Evolutionary conservation across 331 rosid genomes (phyloP), one percentile per base, ranked within the genome.

Genomic region (Saraca asoca): DNA sequence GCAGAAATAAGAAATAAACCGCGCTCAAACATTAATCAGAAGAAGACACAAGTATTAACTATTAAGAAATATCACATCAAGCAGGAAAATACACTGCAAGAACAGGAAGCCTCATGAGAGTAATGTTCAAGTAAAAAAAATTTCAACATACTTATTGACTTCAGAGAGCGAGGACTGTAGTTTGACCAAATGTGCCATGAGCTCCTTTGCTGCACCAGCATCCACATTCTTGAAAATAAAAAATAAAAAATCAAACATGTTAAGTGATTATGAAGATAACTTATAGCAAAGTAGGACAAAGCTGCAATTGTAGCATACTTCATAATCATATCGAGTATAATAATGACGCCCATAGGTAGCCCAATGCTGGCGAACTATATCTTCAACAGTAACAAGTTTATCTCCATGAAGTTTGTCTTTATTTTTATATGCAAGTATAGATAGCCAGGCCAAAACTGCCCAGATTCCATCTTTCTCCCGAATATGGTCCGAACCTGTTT

Each of bases 391-490:
- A 50, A 94, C 92, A 74, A 94, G 96, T 75, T 86, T 94, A 53
- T 78, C 79, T 35, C 82, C 88, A 48, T 74, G 82, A 72, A 94
- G 86, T 52, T 83, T 83, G 61, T 80, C 92, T 85, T 88, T 94
- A 68, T 94, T 94, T 84, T 90, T 94, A 38, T 75, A 57, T 55
- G 97, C 97, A 14, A 90, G 85, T 58, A 90, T 88, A 43, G 99
- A 86, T 17, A 90, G 77, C 99, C 97, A 94, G 74, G 97, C 99
- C 87, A 90, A 79, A 69, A 94, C 99, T 46, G 99, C 97, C 99
- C 97, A 88, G 79, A 94, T 94, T 62, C 99, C 99, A 85, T 94
- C 99, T 71, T 94, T 94, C 80, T 90, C 99, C 51, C 99, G 95
- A 50, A 94, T 90, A 77, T 94, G 99, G 63, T 94, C 99, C 12